phyloP scores from a whole-genome alignment of 331 rosid genomes.

The Stylosanthes scabra region DNA sequence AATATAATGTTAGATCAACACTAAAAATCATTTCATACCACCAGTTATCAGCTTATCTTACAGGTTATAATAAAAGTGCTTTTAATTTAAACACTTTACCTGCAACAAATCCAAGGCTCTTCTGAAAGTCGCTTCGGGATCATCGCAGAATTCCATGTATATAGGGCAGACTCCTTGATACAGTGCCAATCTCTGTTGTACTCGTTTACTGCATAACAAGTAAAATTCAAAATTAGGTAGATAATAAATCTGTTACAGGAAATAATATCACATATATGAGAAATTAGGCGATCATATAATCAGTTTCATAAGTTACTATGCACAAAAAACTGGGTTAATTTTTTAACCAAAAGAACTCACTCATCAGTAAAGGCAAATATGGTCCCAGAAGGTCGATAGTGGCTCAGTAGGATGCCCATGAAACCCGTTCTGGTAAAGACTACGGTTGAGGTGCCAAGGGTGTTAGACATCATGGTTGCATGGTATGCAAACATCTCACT shows the following conservation, averaged over 20 bases:
- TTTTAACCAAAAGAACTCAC: slow-evolving; percentile 54
- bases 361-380: slow-evolving; percentile 88
- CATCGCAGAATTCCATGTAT: slow-evolving; percentile 79
- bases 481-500: slow-evolving; percentile 99
- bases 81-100: slow-evolving; percentile 48
- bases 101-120: slow-evolving; percentile 65
- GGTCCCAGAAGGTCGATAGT: slow-evolving; percentile 92
- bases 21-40: too few species aligned
- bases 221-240: slow-evolving; percentile 9
- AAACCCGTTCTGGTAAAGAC: slow-evolving; percentile 95
- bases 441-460: slow-evolving; percentile 95
- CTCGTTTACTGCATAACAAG: slow-evolving; percentile 70
- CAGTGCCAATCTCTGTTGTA: slow-evolving; percentile 77
- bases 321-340: not conserved
- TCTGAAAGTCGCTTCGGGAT: slow-evolving; percentile 76
- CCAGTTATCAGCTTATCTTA: too few species aligned
- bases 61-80: too few species aligned
- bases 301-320: too few species aligned
- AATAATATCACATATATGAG: slow-evolving; percentile 27
- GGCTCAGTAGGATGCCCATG: slow-evolving; percentile 90
- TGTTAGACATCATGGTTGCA: slow-evolving; percentile 98
- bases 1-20: too few species aligned
- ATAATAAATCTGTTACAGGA: slow-evolving; percentile 22
- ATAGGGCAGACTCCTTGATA: slow-evolving; percentile 93
- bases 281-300: not conserved